Evolutionary conservation across 345 rosid genomes (phyloP).

Genomic region (Linum usitatissimum): DNA sequence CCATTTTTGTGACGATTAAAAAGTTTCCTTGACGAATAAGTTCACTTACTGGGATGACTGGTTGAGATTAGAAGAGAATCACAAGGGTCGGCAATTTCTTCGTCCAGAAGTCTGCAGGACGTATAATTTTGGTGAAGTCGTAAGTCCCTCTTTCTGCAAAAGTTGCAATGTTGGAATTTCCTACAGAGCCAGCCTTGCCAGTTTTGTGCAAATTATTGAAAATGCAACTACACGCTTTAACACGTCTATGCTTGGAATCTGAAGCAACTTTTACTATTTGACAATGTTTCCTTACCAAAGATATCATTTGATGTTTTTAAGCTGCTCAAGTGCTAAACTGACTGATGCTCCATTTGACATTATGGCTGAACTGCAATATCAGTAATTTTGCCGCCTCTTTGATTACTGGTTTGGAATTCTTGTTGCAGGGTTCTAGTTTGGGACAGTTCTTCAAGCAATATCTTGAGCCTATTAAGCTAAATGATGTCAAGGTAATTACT

Average conservation of each 20-base stretch:
- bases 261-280: not conserved
- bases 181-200: not conserved
- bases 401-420: not conserved
- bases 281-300: not conserved
- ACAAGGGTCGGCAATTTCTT: slow-evolving; percentile 82
- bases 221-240: not conserved
- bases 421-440: slow-evolving; percentile 82
- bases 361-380: not conserved
- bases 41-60: slow-evolving; percentile 99
- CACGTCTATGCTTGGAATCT: not conserved
- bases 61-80: slow-evolving; percentile 88
- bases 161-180: slow-evolving; percentile 9
- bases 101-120: slow-evolving; percentile 98
- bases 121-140: slow-evolving; percentile 96
- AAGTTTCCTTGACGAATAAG: slow-evolving; percentile 47
- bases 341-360: too few relatives aligned
- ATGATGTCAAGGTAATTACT: slow-evolving; percentile 57
- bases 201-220: not conserved
- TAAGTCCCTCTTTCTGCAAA: slow-evolving; percentile 25
- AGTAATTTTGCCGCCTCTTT: not conserved
- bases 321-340: not conserved
- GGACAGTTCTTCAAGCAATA: slow-evolving; percentile 86
- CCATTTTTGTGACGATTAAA: slow-evolving; percentile 1
- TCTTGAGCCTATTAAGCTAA: slow-evolving; percentile 86
- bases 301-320: not conserved